phyloP scores from a whole-genome alignment of 768 basidiomycete genomes.

The Lactarius sanguifluus region DNA sequence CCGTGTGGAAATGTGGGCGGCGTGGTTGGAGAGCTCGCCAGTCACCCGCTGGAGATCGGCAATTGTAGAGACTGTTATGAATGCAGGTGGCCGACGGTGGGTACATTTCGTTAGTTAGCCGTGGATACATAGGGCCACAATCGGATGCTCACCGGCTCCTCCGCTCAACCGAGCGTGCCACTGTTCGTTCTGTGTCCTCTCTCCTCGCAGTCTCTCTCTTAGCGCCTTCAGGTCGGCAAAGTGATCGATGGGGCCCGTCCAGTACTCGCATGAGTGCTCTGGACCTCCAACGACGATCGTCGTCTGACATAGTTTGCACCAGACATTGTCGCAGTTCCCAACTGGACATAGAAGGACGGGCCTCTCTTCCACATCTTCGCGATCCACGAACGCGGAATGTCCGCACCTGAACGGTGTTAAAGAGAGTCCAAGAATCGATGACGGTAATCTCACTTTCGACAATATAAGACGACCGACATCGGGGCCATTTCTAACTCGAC shows the following conservation, averaged over 20 bases:
- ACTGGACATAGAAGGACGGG: slow-evolving; percentile 1
- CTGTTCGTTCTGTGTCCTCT: neutral
- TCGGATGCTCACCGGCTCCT: neutral
- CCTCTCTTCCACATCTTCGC: slow-evolving; percentile 5
- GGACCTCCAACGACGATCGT: slow-evolving; percentile 3
- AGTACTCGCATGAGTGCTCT: neutral
- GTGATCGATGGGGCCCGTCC: neutral
- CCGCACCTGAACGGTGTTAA: neutral
- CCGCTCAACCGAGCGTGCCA: neutral
- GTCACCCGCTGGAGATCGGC: slow-evolving; percentile 2
- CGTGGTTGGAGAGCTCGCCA: neutral
- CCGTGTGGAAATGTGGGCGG: neutral
- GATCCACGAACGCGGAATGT: slow-evolving; percentile 3
- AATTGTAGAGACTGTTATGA: neutral
- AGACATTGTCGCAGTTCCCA: neutral
- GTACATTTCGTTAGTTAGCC: neutral
- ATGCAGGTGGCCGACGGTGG: neutral
- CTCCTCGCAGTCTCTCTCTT: neutral
- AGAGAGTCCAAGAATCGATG: neutral
- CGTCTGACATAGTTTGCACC: slow-evolving; percentile 11
- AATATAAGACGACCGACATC: neutral
- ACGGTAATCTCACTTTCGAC: neutral
- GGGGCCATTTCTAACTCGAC: slow-evolving; percentile 7
- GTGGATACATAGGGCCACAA: neutral
- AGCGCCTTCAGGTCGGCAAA: neutral